Evolutionary conservation across 257 asterid species (phyloP).

Genomic region (Henckelia pumila): DNA sequence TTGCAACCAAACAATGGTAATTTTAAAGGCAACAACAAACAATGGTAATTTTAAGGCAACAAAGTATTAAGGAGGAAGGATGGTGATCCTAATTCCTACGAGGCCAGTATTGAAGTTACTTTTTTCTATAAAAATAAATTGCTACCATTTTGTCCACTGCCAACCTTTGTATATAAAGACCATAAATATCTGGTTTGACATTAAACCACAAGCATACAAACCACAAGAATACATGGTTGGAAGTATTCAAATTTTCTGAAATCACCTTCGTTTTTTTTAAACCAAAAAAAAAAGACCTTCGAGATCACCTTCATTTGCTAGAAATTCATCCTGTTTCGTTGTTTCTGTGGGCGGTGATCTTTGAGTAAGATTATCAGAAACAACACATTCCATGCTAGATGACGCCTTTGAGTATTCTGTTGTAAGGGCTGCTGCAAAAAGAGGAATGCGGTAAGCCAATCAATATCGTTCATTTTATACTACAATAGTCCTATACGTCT

Average conservation of each 20-base stretch:
- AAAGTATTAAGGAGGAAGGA: background rate
- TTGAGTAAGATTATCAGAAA: slow-evolving; percentile 24
- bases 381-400: slow-evolving; percentile 20
- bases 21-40: background rate
- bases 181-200: background rate
- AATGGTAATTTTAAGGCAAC: background rate
- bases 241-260: slow-evolving; percentile 8
- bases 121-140: no score
- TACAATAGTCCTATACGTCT: slow-evolving; percentile 6
- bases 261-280: slow-evolving; percentile 52
- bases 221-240: background rate
- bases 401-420: slow-evolving; percentile 26
- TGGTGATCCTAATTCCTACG: background rate
- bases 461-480: background rate
- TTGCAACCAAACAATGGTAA: background rate
- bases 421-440: slow-evolving; percentile 31
- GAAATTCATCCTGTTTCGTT: slow-evolving; percentile 27
- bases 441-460: background rate
- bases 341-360: slow-evolving; percentile 25
- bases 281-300: no score
- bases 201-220: background rate
- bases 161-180: background rate
- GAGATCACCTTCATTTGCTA: slow-evolving; percentile 44
- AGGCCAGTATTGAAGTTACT: background rate
- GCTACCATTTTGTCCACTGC: background rate